Percentiles rank a stretch among this genome's conserved stretches.
Conservation (phyloP, 2,329 filamentous ascomycete species). For the Aureobasidium sp. region DNA sequence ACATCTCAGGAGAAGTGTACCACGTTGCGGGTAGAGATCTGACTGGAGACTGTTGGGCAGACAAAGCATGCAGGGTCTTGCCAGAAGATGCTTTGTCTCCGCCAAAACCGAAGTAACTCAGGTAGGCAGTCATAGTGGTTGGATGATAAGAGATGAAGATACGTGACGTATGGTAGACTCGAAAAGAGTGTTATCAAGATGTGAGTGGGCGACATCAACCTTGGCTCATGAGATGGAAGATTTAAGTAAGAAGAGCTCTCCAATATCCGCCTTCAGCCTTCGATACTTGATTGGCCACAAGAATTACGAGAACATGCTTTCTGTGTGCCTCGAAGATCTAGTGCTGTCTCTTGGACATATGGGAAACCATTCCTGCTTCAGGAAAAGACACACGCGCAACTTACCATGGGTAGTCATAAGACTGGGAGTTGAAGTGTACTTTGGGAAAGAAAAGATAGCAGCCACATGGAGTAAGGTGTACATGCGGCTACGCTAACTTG, state of each 20-base stretch:
- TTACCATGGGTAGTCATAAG: not conserved
- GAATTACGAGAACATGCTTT: no score
- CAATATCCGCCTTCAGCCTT: no score
- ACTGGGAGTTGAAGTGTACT: not conserved
- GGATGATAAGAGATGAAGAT: no score
- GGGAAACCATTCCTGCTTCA: not conserved
- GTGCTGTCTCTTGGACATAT: no score
- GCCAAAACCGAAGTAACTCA: not conserved
- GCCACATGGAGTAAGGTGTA: not conserved
- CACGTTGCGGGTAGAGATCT: conserved; percentile 34
- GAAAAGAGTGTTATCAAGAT: no score
- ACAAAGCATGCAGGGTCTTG: not conserved
- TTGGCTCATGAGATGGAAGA: no score
- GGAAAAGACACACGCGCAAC: not conserved
- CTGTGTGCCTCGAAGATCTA: no score
- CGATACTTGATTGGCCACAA: no score
- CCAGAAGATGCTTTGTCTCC: not conserved
- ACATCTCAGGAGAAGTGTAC: conserved; percentile 35
- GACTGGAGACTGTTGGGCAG: not conserved
- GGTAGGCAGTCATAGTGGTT: not conserved
- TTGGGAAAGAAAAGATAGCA: not conserved
- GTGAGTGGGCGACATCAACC: no score
- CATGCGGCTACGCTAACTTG: not conserved
- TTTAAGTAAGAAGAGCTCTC: no score
- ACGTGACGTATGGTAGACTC: no score